These are phyloP conservation scores for Ustulina deusta DNA, from an alignment of 2,329 filamentous ascomycete genomes.

Conservation along the genomic window DNA sequence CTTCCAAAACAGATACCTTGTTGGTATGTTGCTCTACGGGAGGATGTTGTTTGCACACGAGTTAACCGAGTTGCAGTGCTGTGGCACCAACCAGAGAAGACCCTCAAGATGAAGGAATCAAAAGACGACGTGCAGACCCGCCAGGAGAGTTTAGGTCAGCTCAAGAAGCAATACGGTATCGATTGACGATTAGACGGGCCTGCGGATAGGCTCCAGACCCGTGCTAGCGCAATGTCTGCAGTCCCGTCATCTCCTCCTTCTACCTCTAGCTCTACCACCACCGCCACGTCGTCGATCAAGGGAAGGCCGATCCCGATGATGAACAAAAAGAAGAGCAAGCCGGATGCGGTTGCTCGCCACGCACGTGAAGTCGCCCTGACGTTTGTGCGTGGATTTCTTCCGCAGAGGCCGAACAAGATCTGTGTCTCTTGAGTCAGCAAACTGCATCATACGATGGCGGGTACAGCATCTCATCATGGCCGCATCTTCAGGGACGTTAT, in stretches of 20 bases:
- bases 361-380: slow-evolving; percentile 49
- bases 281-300: slow-evolving; percentile 46
- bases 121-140: slow-evolving; percentile 94
- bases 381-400: slow-evolving; percentile 51
- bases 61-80: slow-evolving; percentile 59
- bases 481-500: slow-evolving; percentile 37
- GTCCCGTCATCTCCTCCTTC: slow-evolving; percentile 68
- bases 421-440: slow-evolving; percentile 47
- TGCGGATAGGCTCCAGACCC: slow-evolving; percentile 64
- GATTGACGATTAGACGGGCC: slow-evolving; percentile 90
- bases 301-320: slow-evolving; percentile 45
- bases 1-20: slow-evolving; percentile 99
- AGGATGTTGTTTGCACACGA: slow-evolving; percentile 17
- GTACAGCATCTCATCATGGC: slow-evolving; percentile 37
- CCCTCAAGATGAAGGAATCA: slow-evolving; percentile 87
- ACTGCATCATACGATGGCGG: slow-evolving; percentile 36
- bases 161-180: slow-evolving; percentile 98
- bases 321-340: slow-evolving; percentile 48
- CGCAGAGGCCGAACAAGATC: slow-evolving; percentile 51
- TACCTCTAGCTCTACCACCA: slow-evolving; percentile 45
- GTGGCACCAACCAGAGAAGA: slow-evolving; percentile 75
- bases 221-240: slow-evolving; percentile 63
- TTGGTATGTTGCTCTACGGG: slow-evolving; percentile 73
- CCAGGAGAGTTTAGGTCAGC: slow-evolving; percentile 96
- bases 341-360: slow-evolving; percentile 49